These are phyloP conservation scores for Apiotrichum veenhuisii DNA, from an alignment of 1,284 basidiomycete genomes.

Conservation along the genomic window DNA sequence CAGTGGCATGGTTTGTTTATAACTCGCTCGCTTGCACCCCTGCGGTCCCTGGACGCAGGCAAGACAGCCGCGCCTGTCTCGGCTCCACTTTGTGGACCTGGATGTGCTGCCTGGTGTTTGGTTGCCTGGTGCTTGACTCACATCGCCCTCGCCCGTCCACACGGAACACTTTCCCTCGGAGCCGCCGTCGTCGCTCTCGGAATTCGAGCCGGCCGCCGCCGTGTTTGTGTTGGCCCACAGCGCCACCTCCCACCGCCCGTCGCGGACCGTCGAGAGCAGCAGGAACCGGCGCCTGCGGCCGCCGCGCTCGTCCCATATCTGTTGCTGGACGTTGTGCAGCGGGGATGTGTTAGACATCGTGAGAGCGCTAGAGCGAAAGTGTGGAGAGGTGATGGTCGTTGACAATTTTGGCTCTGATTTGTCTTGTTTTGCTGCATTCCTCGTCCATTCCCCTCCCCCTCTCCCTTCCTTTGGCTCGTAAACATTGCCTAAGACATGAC, in stretches of 20 bases:
- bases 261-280: neutral
- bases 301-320: constrained; percentile 10
- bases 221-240: constrained; percentile 8
- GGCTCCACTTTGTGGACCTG: too few relatives aligned
- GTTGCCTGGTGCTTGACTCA: neutral
- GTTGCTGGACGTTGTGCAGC: constrained; percentile 17
- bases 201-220: too few relatives aligned
- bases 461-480: neutral
- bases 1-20: too few relatives aligned
- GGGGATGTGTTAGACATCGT: neutral
- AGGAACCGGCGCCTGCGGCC: constrained; percentile 10
- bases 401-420: too few relatives aligned
- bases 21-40: too few relatives aligned
- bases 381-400: neutral
- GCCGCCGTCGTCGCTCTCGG: too few relatives aligned
- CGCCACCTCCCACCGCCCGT: constrained; percentile 10
- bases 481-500: neutral
- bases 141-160: constrained; percentile 12
- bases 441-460: too few relatives aligned
- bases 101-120: too few relatives aligned
- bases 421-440: too few relatives aligned
- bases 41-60: too few relatives aligned
- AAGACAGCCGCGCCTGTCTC: too few relatives aligned
- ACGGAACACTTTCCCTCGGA: neutral
- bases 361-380: neutral